phyloP scores from a whole-genome alignment of 1,139 yeast species.

The Yamadazyma siamensis region DNA sequence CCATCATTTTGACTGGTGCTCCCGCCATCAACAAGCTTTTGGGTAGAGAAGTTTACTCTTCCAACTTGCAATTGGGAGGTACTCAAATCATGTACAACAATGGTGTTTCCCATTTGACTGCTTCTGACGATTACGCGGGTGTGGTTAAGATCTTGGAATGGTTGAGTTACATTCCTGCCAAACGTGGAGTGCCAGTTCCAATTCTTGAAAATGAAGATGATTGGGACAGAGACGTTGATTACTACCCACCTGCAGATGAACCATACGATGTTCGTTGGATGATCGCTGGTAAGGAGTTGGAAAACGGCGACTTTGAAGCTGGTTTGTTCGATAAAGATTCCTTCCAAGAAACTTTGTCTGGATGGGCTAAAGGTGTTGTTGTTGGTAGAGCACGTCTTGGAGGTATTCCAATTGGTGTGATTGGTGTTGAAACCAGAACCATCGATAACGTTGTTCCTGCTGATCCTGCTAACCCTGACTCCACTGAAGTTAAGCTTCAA shows the following conservation, averaged over 20 bases:
- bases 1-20: slow-evolving; percentile 97
- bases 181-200: slow-evolving; percentile 88
- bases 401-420: slow-evolving; percentile 97
- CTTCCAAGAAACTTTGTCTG: slow-evolving; percentile 95
- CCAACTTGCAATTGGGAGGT: slow-evolving; percentile 97
- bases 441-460: slow-evolving; percentile 92
- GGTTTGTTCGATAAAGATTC: slow-evolving; percentile 92
- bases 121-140: slow-evolving; percentile 93
- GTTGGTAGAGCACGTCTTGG: slow-evolving; percentile 98
- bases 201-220: slow-evolving; percentile 74
- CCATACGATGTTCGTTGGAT: slow-evolving; percentile 93
- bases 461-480: slow-evolving; percentile 95
- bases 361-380: slow-evolving; percentile 98
- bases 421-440: slow-evolving; percentile 89
- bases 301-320: slow-evolving; percentile 66
- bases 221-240: slow-evolving; percentile 94
- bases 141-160: slow-evolving; percentile 92
- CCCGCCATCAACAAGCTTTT: slow-evolving; percentile 95
- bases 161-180: slow-evolving; percentile 94
- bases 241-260: slow-evolving; percentile 66
- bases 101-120: slow-evolving; percentile 97
- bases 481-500: slow-evolving; percentile 81
- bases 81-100: slow-evolving; percentile 97
- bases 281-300: slow-evolving; percentile 76
- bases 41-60: slow-evolving; percentile 95